Percentiles rank a stretch among this genome's conserved stretches.
These are phyloP conservation scores for Dalbergia cultrata DNA, from an alignment of 306 rosid species.

Conservation along the genomic window DNA sequence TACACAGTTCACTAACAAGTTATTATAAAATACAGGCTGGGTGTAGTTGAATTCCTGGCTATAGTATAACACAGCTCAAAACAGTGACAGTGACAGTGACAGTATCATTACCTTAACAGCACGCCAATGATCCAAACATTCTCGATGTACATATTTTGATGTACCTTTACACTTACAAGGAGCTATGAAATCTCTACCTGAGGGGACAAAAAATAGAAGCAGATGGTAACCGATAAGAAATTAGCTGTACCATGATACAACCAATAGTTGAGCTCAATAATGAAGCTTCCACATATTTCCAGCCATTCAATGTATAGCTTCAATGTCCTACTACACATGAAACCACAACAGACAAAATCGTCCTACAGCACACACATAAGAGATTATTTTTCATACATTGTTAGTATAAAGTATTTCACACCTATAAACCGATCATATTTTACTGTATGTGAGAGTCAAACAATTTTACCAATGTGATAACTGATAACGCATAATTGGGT, in stretches of 20 bases:
- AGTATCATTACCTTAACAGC: constrained; percentile 73
- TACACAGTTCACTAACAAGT: constrained; percentile 19
- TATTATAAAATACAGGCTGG: background rate
- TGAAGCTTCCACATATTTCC: constrained; percentile 26
- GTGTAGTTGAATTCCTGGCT: background rate
- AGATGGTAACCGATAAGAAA: background rate
- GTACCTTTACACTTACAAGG: constrained; percentile 98
- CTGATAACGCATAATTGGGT: too few species aligned
- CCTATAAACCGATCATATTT: background rate
- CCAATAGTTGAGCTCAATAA: constrained; percentile 17
- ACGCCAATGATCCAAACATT: constrained; percentile 99
- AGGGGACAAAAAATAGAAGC: background rate
- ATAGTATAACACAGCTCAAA: background rate
- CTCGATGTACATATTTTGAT: constrained; percentile 95
- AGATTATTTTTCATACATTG: background rate
- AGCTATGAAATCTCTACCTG: constrained; percentile 99
- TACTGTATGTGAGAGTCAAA: background rate
- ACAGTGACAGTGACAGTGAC: constrained; percentile 17
- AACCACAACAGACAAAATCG: background rate
- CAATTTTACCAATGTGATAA: too few species aligned
- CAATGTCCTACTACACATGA: constrained; percentile 9
- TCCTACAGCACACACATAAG: background rate
- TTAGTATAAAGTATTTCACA: background rate
- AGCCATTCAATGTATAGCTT: constrained; percentile 10
- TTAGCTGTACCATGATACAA: constrained; percentile 5